Percentiles rank a stretch among this genome's conserved stretches.
Conservation (phyloP, 2,329 filamentous ascomycete genomes). For the Cytospora leucostoma region DNA sequence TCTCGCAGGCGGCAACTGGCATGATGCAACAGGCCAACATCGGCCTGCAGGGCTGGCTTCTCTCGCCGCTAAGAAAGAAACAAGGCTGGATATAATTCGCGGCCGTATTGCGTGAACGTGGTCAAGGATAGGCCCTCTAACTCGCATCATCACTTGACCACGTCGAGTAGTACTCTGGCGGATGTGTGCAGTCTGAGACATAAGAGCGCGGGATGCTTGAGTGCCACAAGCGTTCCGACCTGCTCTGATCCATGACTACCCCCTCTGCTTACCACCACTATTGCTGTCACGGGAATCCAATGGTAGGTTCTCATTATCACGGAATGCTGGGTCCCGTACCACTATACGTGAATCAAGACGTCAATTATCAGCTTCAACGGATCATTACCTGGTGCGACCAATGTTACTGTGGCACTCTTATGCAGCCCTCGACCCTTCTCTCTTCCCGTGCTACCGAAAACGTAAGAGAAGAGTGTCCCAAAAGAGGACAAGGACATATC, state of each 20-base stretch:
- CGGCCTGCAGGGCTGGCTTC: slow-evolving; percentile 5
- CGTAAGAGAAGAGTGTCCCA: slow-evolving; percentile 6
- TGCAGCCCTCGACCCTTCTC: not conserved
- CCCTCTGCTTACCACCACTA: slow-evolving; percentile 11
- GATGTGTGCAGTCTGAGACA: slow-evolving; percentile 22
- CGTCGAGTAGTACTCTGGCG: slow-evolving; percentile 5
- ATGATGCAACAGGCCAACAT: slow-evolving; percentile 21
- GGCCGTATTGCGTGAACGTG: slow-evolving; percentile 13
- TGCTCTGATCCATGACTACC: not conserved
- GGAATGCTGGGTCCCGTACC: slow-evolving; percentile 25
- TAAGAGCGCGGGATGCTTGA: slow-evolving; percentile 1
- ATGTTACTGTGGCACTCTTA: slow-evolving; percentile 4
- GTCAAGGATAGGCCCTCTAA: slow-evolving; percentile 9
- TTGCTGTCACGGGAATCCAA: slow-evolving; percentile 7
- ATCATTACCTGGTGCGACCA: slow-evolving; percentile 8
- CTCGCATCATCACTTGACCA: slow-evolving; percentile 21
- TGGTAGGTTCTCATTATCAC: slow-evolving; percentile 24
- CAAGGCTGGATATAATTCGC: slow-evolving; percentile 3
- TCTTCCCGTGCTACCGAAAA: slow-evolving; percentile 19
- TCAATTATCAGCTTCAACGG: slow-evolving; percentile 19
- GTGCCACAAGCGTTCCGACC: slow-evolving; percentile 12
- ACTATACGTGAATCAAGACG: slow-evolving; percentile 25
- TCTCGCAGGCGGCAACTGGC: slow-evolving; percentile 36
- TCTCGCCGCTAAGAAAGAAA: not conserved
- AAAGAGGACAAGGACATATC: slow-evolving; percentile 3